phyloP scores from a whole-genome alignment of 345 rosid genomes.

The Hirschfeldia incana region DNA sequence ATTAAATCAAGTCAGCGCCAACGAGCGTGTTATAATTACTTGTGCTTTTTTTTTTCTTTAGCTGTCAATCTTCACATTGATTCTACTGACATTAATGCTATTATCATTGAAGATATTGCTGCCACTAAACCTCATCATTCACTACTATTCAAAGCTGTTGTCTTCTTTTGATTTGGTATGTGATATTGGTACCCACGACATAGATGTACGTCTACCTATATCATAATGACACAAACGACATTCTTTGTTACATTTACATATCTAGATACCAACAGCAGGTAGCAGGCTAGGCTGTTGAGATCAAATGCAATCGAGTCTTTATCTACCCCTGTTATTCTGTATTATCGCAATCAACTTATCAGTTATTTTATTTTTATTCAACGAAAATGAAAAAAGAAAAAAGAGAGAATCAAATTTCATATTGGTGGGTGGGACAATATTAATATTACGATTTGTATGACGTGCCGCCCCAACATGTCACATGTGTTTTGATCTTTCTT shows the following conservation, averaged over 20 bases:
- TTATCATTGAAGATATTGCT: neutral
- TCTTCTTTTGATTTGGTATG: slow-evolving; percentile 8
- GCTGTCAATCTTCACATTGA: neutral
- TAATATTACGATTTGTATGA: neutral
- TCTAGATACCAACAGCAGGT: neutral
- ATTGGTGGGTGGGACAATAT: neutral
- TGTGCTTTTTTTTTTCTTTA: neutral
- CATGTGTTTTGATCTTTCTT: slow-evolving; percentile 30
- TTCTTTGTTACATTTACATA: slow-evolving; percentile 1
- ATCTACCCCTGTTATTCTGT: neutral
- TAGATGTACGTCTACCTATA: neutral
- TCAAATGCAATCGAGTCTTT: neutral
- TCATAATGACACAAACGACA: neutral
- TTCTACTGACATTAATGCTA: neutral
- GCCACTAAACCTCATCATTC: neutral
- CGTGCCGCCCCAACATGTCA: slow-evolving; percentile 25
- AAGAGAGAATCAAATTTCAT: slow-evolving; percentile 3
- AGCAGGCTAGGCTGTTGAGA: slow-evolving; percentile 13
- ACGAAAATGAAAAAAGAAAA: neutral
- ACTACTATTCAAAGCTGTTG: slow-evolving; percentile 4
- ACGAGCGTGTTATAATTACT: neutral
- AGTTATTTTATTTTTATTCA: neutral
- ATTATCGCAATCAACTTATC: neutral
- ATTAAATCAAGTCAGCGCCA: neutral
- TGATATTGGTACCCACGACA: neutral